Evolutionary conservation across 2,329 filamentous ascomycete species (phyloP).

Genomic region (Colletotrichum camelliae): DNA sequence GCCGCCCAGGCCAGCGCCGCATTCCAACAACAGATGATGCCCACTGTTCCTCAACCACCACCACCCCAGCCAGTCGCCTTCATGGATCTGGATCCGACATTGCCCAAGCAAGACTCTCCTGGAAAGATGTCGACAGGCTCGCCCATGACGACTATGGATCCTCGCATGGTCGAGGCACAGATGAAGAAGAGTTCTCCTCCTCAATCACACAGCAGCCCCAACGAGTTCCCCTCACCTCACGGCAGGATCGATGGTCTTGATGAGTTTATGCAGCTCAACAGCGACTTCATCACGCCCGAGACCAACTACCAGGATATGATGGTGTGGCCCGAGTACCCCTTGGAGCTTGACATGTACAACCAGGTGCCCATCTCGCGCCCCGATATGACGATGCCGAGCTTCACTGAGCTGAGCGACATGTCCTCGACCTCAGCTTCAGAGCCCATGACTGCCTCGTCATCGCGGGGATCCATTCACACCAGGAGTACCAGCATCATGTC

Average conservation of each 20-base stretch:
- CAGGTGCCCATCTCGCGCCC: constrained; percentile 35
- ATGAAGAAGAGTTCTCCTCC: constrained; percentile 34
- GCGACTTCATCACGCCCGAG: constrained; percentile 39
- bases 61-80: constrained; percentile 36
- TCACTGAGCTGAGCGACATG: constrained; percentile 46
- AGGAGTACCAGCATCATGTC: constrained; percentile 54
- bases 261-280: constrained; percentile 45
- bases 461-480: constrained; percentile 49
- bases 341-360: constrained; percentile 49
- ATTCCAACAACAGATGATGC: constrained; percentile 31
- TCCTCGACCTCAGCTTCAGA: constrained; percentile 44
- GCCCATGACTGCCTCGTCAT: constrained; percentile 44
- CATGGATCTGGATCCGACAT: constrained; percentile 39
- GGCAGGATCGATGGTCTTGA: constrained; percentile 41
- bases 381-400: constrained; percentile 40
- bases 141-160: constrained; percentile 35
- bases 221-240: constrained; percentile 42
- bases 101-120: constrained; percentile 29
- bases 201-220: constrained; percentile 37
- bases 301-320: constrained; percentile 48
- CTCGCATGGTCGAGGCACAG: constrained; percentile 34
- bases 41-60: constrained; percentile 7
- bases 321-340: constrained; percentile 47
- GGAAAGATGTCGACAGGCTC: constrained; percentile 32
- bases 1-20: constrained; percentile 45